phyloP scores from a whole-genome alignment of 805 yeast species.

The Zygoascus bituminiphila region DNA sequence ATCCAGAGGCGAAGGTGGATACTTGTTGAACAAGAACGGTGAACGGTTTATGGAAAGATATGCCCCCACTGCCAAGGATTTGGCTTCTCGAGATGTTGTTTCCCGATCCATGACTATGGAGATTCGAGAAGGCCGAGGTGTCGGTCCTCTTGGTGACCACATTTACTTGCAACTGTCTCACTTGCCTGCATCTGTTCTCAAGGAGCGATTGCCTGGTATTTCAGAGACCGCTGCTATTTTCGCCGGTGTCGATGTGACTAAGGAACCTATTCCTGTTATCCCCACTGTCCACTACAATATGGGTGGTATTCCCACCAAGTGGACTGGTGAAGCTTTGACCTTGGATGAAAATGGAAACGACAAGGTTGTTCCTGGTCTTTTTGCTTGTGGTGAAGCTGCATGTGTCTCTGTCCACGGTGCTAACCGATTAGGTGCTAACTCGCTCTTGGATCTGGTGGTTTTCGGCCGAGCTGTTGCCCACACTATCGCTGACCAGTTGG shows the following conservation, averaged over 20 bases:
- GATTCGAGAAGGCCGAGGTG: conserved; percentile 98
- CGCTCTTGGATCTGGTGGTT: conserved; percentile 90
- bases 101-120: conserved; percentile 98
- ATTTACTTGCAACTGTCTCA: conserved; percentile 90
- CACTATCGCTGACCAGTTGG: conserved; percentile 74
- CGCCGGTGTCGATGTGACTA: conserved; percentile 99
- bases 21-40: conserved; percentile 91
- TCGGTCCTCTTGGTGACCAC: conserved; percentile 93
- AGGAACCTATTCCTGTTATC: conserved; percentile 96
- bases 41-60: conserved; percentile 99
- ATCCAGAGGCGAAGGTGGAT: conserved; percentile 99
- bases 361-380: conserved; percentile 81
- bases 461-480: conserved; percentile 98
- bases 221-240: conserved; percentile 97
- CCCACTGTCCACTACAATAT: conserved; percentile 99
- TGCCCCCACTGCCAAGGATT: conserved; percentile 97
- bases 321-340: conserved; percentile 90
- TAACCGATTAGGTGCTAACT: conserved; percentile 97
- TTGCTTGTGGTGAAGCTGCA: conserved; percentile 98
- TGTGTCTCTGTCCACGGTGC: conserved; percentile 99
- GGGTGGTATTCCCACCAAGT: conserved; percentile 99
- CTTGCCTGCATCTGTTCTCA: conserved; percentile 81
- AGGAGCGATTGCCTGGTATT: conserved; percentile 97
- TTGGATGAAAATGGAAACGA: conserved; percentile 82
- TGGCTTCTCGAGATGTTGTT: conserved; percentile 97